Evolutionary conservation across 208 protist species (phyloP), one percentile per base, ranked within the genome.

Genomic region (Acanthamoeba triangularis): DNA sequence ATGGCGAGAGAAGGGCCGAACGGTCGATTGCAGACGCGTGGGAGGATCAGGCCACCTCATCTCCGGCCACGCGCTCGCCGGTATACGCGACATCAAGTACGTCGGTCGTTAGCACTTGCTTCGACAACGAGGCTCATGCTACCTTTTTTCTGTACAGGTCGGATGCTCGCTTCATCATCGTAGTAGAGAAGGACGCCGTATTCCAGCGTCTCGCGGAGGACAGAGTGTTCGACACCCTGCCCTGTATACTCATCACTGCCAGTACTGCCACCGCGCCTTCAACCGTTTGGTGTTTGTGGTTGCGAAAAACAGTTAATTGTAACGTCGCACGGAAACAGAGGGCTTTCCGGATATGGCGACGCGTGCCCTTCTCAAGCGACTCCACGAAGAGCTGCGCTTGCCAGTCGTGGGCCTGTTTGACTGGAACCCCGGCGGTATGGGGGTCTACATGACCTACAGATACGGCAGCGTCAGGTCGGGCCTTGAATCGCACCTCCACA

Each of bases 201-300:
- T 94, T 94, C 18, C 90, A 94, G 65, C 90, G 90, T 13, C 59
- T 94, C 4, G 59, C 90, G 1, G 90, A 94, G n/a, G 90, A 94
- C 47, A 76, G 52, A 30, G 20, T 94, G 11, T 94, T 47, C 37
- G 52, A 94, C 65, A 94, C 65, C 16, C 41, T 94, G 16, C 90
- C 90, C 52, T 56, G 90, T 33, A 41, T 78, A 1, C 23, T 94
- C 16, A 80, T 94, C 61, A 94, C 90, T 20, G 90, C 90, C 18
- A 94, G 90, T 94, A 94, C 44, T 10, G 20, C 44, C 30, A 33
- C 88, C 47, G 52, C 8, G 13, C 14, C 28, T n/a, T 8, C 82
- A 25, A 14, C 63, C 0, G 3, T 30, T 1, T 30, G 28, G 28
- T 69, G 30, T 16, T 28, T 14, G 13, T 54, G 1, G 13, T 14